Evolutionary conservation across 1,284 basidiomycete species (phyloP).

Genomic region (Tetrapyrgos nigripes): DNA sequence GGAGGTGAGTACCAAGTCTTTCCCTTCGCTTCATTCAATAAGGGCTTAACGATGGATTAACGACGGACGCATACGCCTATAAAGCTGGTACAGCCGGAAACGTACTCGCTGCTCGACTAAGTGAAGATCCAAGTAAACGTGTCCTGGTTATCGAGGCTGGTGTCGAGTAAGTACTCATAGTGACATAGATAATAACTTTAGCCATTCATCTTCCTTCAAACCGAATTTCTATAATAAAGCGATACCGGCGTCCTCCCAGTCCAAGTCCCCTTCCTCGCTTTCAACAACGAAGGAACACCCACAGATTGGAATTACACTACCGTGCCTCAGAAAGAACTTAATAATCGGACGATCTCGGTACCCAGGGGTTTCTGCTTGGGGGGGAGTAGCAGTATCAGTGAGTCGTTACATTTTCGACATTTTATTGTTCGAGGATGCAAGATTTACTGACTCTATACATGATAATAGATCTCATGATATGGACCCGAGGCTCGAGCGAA

Average conservation of each 20-base stretch:
- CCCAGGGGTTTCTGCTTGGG: conserved; percentile 44
- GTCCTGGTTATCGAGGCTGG: conserved; percentile 29
- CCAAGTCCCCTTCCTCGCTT: conserved; percentile 29
- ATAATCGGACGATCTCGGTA: conserved; percentile 34
- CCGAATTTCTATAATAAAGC: background rate
- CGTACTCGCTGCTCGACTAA: conserved; percentile 25
- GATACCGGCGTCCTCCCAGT: conserved; percentile 4
- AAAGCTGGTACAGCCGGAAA: conserved; percentile 33
- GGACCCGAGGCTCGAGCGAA: conserved; percentile 35
- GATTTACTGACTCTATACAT: background rate
- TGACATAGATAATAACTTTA: too few species aligned
- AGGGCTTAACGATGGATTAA: too few species aligned
- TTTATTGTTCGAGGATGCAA: background rate
- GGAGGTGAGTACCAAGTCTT: conserved; percentile 29
- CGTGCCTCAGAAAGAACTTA: conserved; percentile 35
- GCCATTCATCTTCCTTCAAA: conserved; percentile 17
- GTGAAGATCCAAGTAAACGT: conserved; percentile 19
- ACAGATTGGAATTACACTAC: conserved; percentile 45
- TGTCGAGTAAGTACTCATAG: conserved; percentile 9
- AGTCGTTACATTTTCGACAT: conserved; percentile 15
- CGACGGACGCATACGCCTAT: background rate
- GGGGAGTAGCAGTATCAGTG: conserved; percentile 45
- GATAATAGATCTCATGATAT: conserved; percentile 28
- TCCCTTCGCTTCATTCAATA: background rate
- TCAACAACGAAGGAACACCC: conserved; percentile 8